Evolutionary conservation across 2,329 filamentous ascomycete genomes (phyloP), one percentile per base, ranked within the genome.

Genomic region (Hymenoscyphus scutula): DNA sequence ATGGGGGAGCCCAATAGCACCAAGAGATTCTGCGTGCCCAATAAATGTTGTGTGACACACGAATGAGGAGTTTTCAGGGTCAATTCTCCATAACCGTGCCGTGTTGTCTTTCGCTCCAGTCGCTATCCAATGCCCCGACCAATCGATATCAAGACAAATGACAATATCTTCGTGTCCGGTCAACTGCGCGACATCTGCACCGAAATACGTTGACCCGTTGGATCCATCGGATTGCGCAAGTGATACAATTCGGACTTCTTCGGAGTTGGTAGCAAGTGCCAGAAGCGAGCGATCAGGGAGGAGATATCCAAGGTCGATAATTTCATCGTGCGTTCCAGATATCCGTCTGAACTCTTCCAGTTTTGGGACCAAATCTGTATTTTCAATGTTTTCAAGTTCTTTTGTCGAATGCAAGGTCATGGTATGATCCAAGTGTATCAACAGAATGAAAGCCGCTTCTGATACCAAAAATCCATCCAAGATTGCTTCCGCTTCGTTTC

Each of bases 71-170:
- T 86, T 89, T 23, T 82, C 82, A 0, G 89, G 85, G 73, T 98
- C 94, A 29, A 99, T 80, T 59, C 89, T 84, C 95, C 95, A 99
- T 38, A 99, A 78, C 67, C 90, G 88, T 19, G 94, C 95, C 2
- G 90, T 95, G 72, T 98, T 99, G 75, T 99, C 95, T 77, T 99
- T 99, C 25, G 95, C 91, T 59, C 94, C 95, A 1, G 95, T 98
- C 13, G 90, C 94, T 45, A 99, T 84, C 95, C 95, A 99, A 74
- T 95, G 88, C 0, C 96, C 96, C 10, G 95, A 98, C 92, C 92
- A 97, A 77, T 99, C 95, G 2, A 92, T 88, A 74, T 97, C 93
- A 48, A 99, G 80, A 63, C 92, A 93, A 69, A 99, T 96, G 64
- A 99, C 90, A 58, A 99, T 97, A 69, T 99, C 95, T 57, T 93